A percentile compares a stretch with the other conserved stretches of the same genome.
phyloP scores from a whole-genome alignment of 2,329 filamentous ascomycete genomes.

The Ilyonectria mors-panacis region DNA sequence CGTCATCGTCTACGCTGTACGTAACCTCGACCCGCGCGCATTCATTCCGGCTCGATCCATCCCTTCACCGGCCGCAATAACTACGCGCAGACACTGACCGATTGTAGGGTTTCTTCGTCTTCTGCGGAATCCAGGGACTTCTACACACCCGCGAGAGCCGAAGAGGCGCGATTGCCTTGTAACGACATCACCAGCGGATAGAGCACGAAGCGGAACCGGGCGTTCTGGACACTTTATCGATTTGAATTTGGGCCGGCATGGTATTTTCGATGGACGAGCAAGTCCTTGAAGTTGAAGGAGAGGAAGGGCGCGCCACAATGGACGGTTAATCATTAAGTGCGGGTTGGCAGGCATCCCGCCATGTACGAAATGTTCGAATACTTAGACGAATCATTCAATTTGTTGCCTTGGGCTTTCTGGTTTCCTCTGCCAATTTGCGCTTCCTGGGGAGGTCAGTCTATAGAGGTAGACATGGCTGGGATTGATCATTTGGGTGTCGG shows the following conservation, averaged over 20 bases:
- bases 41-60: background rate
- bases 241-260: conserved; percentile 46
- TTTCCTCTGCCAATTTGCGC: background rate
- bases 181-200: conserved; percentile 45
- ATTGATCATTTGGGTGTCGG: background rate
- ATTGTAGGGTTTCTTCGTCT: conserved; percentile 86
- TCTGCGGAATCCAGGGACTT: conserved; percentile 91
- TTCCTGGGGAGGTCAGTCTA: background rate
- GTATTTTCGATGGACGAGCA: conserved; percentile 42
- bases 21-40: conserved; percentile 54
- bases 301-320: conserved; percentile 18
- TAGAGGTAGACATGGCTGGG: background rate
- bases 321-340: conserved; percentile 35
- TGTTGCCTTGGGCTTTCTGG: conserved; percentile 22
- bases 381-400: conserved; percentile 40
- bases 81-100: conserved; percentile 18
- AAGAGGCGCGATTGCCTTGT: conserved; percentile 86
- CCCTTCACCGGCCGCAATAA: background rate
- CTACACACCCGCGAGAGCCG: conserved; percentile 88
- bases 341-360: conserved; percentile 25
- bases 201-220: conserved; percentile 45
- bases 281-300: conserved; percentile 20
- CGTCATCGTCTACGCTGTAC: conserved; percentile 89
- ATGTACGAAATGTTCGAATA: conserved; percentile 44
- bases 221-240: conserved; percentile 47